Conservation (phyloP, 2,329 filamentous ascomycete genomes). For the Phaeosphaeriaceae sp. region DNA sequence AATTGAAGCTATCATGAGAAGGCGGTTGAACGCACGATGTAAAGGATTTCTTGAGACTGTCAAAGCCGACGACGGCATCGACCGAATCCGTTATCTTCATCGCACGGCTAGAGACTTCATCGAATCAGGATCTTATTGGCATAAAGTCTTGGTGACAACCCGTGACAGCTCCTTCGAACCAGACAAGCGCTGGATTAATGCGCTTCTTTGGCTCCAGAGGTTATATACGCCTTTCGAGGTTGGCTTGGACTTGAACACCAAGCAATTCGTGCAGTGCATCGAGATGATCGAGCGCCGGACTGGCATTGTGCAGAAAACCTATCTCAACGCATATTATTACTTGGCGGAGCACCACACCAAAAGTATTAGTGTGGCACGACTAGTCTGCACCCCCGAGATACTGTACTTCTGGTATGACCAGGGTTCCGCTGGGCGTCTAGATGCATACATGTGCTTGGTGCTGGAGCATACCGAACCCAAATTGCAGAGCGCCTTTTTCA, state of each 20-base stretch:
- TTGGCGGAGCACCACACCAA: too few relatives aligned
- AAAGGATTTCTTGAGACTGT: too few relatives aligned
- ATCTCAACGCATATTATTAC: not conserved
- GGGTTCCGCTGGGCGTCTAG: too few relatives aligned
- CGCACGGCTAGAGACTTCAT: constrained; percentile 23
- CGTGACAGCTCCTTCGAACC: constrained; percentile 3
- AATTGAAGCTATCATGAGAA: not conserved
- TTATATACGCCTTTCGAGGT: not conserved
- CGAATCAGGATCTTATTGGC: constrained; percentile 1
- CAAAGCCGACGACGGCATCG: not conserved
- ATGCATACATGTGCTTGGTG: too few relatives aligned
- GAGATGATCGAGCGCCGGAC: not conserved
- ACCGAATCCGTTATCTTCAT: constrained; percentile 13
- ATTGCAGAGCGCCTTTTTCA: too few relatives aligned
- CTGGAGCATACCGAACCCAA: too few relatives aligned
- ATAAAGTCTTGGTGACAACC: constrained; percentile 1
- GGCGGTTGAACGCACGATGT: too few relatives aligned
- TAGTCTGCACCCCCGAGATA: too few relatives aligned
- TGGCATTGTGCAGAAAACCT: not conserved
- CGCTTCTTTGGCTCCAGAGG: not conserved
- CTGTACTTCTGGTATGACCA: too few relatives aligned
- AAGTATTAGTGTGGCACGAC: too few relatives aligned
- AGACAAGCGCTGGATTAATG: constrained; percentile 9
- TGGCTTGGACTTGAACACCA: too few relatives aligned
- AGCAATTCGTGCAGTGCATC: not conserved